Conservation (phyloP, 2,329 filamentous ascomycete genomes). For the Albophoma yamanashiensis region DNA sequence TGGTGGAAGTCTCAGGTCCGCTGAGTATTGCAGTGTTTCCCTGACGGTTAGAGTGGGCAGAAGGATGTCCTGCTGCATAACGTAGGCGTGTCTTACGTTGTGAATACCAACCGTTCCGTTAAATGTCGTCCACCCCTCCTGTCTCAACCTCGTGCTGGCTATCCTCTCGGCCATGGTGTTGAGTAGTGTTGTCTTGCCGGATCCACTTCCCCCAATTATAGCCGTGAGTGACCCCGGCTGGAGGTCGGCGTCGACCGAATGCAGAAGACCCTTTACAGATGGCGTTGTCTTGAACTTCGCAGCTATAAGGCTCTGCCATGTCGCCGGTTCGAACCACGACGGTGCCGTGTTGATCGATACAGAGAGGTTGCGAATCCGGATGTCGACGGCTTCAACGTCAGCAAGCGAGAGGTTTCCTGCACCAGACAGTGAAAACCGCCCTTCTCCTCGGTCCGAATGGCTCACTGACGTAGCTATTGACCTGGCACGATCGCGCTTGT, state of each 20-base stretch:
- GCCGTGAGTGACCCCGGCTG: constrained; percentile 58
- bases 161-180: constrained; percentile 64
- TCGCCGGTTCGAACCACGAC: constrained; percentile 36
- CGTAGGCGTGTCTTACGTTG: constrained; percentile 53
- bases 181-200: constrained; percentile 61
- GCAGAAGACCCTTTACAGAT: constrained; percentile 42
- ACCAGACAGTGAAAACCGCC: constrained; percentile 18
- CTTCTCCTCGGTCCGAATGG: constrained; percentile 5
- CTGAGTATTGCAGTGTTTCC: constrained; percentile 64
- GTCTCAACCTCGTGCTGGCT: constrained; percentile 37
- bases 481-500: constrained; percentile 20
- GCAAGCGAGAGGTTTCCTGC: constrained; percentile 30
- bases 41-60: constrained; percentile 64
- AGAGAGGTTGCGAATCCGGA: constrained; percentile 41
- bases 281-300: constrained; percentile 24
- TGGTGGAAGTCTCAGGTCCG: constrained; percentile 57
- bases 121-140: constrained; percentile 48
- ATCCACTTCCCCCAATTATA: constrained; percentile 65
- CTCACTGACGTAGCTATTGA: constrained; percentile 21
- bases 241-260: constrained; percentile 53
- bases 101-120: constrained; percentile 46
- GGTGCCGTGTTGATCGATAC: constrained; percentile 50
- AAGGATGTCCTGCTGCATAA: constrained; percentile 67
- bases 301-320: constrained; percentile 30
- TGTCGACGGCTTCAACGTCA: constrained; percentile 44